Conservation (phyloP, 1,139 yeast species). For the Hyphopichia fennica region DNA sequence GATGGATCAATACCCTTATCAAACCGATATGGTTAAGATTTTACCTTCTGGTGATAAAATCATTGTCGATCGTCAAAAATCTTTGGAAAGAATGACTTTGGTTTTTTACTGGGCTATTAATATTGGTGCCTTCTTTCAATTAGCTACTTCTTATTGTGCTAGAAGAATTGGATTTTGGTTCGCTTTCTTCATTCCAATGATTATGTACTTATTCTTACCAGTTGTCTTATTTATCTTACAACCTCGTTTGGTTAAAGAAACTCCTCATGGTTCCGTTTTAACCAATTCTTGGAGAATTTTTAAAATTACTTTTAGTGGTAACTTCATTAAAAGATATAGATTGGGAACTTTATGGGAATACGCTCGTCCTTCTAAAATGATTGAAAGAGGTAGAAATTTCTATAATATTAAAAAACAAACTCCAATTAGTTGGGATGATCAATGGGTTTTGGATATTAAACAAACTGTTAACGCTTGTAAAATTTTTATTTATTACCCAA, state of each 20-base stretch:
- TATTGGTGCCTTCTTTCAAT: constrained; percentile 73
- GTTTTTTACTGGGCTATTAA: constrained; percentile 80
- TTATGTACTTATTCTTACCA: constrained; percentile 51
- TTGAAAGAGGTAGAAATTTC: constrained; percentile 38
- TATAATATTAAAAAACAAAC: constrained; percentile 24
- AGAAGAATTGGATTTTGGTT: constrained; percentile 75
- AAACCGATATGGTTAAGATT: constrained; percentile 58
- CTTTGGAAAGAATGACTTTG: constrained; percentile 74
- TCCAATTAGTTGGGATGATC: constrained; percentile 49
- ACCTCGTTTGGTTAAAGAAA: constrained; percentile 35
- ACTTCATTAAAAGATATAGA: constrained; percentile 38
- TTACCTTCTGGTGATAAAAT: constrained; percentile 65
- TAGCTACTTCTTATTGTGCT: constrained; percentile 76
- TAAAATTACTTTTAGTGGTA: constrained; percentile 36
- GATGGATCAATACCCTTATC: constrained; percentile 53
- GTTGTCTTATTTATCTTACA: constrained; percentile 40
- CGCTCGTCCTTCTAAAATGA: constrained; percentile 53
- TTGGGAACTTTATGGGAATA: constrained; percentile 50
- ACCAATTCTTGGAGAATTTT: constrained; percentile 43
- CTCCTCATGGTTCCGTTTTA: constrained; percentile 51
- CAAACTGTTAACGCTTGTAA: constrained; percentile 61
- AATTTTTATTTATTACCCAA: constrained; percentile 61
- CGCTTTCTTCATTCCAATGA: constrained; percentile 62
- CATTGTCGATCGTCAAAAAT: constrained; percentile 67
- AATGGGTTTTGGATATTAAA: constrained; percentile 61